Percentiles rank a stretch among this genome's conserved stretches.
Evolutionary conservation across 2,329 filamentous ascomycete species (phyloP).

Genomic region (Karstenula rhodostoma): DNA sequence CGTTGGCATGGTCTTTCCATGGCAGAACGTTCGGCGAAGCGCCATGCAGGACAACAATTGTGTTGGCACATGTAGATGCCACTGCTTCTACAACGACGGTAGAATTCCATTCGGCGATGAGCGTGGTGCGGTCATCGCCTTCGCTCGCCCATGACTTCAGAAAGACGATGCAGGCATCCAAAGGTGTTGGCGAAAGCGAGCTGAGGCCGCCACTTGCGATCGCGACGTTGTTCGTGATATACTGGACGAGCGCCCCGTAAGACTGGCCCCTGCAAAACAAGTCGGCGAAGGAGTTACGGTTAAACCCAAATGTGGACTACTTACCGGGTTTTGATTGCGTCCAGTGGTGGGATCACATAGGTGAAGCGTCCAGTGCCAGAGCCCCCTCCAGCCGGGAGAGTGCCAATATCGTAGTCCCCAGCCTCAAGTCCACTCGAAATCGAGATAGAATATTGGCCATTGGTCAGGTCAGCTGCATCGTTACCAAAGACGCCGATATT

Average conservation of each 20-base stretch:
- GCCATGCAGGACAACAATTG: constrained; percentile 57
- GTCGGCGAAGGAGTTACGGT: background rate
- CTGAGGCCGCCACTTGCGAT: constrained; percentile 38
- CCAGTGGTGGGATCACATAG: constrained; percentile 52
- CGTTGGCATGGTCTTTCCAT: constrained; percentile 51
- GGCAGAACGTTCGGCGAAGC: constrained; percentile 51
- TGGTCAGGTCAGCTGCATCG: constrained; percentile 57
- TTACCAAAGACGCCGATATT: constrained; percentile 60
- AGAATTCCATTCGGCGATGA: constrained; percentile 54
- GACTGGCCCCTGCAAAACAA: constrained; percentile 17
- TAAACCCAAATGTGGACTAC: background rate
- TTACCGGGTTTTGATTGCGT: constrained; percentile 48
- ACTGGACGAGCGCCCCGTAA: constrained; percentile 55
- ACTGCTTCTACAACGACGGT: constrained; percentile 52
- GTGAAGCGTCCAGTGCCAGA: constrained; percentile 51
- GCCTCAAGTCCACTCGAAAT: constrained; percentile 10
- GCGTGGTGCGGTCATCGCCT: constrained; percentile 50
- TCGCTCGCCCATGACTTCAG: constrained; percentile 62
- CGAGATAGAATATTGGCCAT: constrained; percentile 48
- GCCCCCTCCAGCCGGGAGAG: constrained; percentile 54
- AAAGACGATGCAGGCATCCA: constrained; percentile 62
- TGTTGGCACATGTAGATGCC: constrained; percentile 57
- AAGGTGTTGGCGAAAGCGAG: constrained; percentile 42
- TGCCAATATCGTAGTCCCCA: constrained; percentile 50
- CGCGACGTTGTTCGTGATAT: constrained; percentile 51